Evolutionary conservation across 1,284 basidiomycete species (phyloP), one percentile per base, ranked within the genome.

Genomic region (Sparassis latifolia): DNA sequence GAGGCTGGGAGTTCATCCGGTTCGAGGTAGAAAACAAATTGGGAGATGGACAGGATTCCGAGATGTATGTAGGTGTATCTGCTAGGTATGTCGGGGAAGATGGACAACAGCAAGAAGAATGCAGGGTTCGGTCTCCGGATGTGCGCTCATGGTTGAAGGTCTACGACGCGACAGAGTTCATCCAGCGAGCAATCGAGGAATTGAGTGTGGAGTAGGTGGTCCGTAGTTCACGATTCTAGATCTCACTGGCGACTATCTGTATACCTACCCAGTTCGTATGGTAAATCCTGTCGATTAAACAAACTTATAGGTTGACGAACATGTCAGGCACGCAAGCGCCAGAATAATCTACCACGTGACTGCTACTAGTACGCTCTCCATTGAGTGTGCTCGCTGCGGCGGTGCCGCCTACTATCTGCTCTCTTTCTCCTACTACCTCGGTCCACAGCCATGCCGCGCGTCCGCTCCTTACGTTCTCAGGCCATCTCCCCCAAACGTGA

Each of bases 1-100:
- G 60, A 32, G 86, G 84, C 33, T 89, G 87, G 87, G 69, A 71
- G 53, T 86, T 89, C 60, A 71, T 68, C 50, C 78, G 78, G 52
- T 86, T 86, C 60, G 70, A 74, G 46, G 50, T 84, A 29, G 30
- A 42, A n/a, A 54, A 61, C 49, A 37, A 45, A n/a, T 12, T 48
- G 3, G 49, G 51, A 9, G 47, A 29, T 3, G 56, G 66, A 0
- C 69, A 74, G 35, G 69, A 65, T 3, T 9, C 9, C 6, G 71
- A 78, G 54, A 58, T 71, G 45, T 88, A 89, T 57, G 75, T 82
- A 42, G 83, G 82, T 0, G 78, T 86, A 1, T 79, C 79, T 2
- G 86, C 84, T 27, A 75, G 80, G 51, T 80, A 58, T 52, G 52
- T 63, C 5, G 66, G 62, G 5, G 62, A 55, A 7, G 49, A 54